Percentiles rank a stretch among this genome's conserved stretches.
phyloP scores from a whole-genome alignment of 768 basidiomycete genomes.

The Rhizopogon vulgaris region DNA sequence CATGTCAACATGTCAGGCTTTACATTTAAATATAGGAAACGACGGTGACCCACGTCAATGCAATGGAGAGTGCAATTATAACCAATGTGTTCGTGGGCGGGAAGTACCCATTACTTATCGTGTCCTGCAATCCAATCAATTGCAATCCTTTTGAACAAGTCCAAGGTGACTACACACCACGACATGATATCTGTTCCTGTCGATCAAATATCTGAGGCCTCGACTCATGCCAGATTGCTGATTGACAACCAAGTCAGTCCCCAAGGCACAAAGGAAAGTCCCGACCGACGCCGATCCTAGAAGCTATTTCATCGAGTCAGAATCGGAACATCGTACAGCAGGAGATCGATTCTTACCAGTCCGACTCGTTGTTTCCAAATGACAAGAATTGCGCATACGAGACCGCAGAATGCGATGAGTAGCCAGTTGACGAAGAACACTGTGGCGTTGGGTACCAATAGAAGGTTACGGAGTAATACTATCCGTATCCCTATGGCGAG shows the following conservation, averaged over 20 bases:
- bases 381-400: slow-evolving; percentile 35
- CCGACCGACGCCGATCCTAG: slow-evolving; percentile 50
- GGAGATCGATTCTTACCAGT: slow-evolving; percentile 35
- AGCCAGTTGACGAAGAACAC: slow-evolving; percentile 46
- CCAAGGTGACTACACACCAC: slow-evolving; percentile 32
- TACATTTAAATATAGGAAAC: not conserved
- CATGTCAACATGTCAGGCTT: not conserved
- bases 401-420: slow-evolving; percentile 40
- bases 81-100: slow-evolving; percentile 47
- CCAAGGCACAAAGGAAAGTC: slow-evolving; percentile 53
- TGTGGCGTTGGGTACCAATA: slow-evolving; percentile 36
- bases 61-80: slow-evolving; percentile 47
- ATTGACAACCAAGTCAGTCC: slow-evolving; percentile 49
- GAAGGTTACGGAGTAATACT: slow-evolving; percentile 40
- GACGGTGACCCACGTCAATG: slow-evolving; percentile 41
- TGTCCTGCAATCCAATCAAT: slow-evolving; percentile 32
- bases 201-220: slow-evolving; percentile 58
- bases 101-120: slow-evolving; percentile 40
- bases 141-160: not conserved
- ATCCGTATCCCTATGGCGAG: slow-evolving; percentile 52
- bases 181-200: slow-evolving; percentile 52
- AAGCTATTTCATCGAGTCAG: not conserved
- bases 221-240: slow-evolving; percentile 57
- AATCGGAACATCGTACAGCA: not conserved
- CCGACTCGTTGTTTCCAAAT: slow-evolving; percentile 41